Evolutionary conservation across 2,329 filamentous ascomycete species (phyloP).

Genomic region (Dothistroma pini): DNA sequence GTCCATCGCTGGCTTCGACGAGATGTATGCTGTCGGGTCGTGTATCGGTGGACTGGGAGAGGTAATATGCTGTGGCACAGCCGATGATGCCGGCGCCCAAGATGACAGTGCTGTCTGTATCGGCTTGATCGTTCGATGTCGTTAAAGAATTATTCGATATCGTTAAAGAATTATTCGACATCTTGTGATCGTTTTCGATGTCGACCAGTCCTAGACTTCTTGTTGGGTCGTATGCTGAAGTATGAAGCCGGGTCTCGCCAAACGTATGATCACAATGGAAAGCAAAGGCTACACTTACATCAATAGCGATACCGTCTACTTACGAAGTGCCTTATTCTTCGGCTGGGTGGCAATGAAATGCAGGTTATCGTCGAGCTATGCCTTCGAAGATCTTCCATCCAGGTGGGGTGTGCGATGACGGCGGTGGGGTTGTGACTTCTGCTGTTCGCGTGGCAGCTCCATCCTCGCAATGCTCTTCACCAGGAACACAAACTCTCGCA

Average conservation of each 20-base stretch:
- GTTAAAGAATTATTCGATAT: not conserved
- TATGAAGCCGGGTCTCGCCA: not conserved
- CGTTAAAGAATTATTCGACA: not conserved
- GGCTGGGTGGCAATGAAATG: not conserved
- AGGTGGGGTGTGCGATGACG: not conserved
- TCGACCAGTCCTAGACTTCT: not conserved
- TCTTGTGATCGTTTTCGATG: not conserved
- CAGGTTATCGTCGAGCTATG: not conserved
- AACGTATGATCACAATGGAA: not conserved
- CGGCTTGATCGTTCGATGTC: not conserved
- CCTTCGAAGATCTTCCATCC: not conserved
- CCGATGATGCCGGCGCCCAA: constrained; percentile 69
- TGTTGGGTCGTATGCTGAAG: not conserved
- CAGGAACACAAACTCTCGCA: not conserved
- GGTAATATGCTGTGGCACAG: constrained; percentile 67
- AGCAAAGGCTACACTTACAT: not conserved
- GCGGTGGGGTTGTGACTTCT: not conserved
- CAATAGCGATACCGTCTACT: not conserved
- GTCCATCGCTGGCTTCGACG: constrained; percentile 54
- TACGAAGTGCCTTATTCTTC: not conserved
- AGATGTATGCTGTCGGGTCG: constrained; percentile 52
- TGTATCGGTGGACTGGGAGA: constrained; percentile 47
- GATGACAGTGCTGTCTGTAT: constrained; percentile 53
- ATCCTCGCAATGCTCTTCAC: not conserved
- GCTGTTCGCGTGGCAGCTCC: not conserved